Percentiles rank a stretch among this genome's conserved stretches.
Conservation (phyloP, 2,329 filamentous ascomycete species). For the Diplodia seriata region DNA sequence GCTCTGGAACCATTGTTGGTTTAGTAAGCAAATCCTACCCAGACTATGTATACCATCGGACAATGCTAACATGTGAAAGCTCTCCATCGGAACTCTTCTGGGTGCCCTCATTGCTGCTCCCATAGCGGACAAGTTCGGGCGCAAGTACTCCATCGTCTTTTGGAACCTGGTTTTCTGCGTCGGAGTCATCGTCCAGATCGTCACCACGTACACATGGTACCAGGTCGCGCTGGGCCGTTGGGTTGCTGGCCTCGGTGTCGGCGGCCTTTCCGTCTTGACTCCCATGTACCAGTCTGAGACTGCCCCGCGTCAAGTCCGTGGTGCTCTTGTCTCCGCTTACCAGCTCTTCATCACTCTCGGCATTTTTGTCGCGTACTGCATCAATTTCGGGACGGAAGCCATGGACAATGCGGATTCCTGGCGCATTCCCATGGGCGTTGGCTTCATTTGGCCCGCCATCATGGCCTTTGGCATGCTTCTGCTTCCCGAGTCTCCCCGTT, state of each 20-base stretch:
- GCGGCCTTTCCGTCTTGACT: constrained; percentile 65
- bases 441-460: constrained; percentile 63
- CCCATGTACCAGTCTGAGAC: constrained; percentile 72
- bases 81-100: constrained; percentile 71
- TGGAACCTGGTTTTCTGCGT: constrained; percentile 69
- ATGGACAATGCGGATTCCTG: constrained; percentile 59
- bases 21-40: constrained; percentile 37
- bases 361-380: constrained; percentile 61
- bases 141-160: constrained; percentile 66
- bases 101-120: constrained; percentile 67
- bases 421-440: constrained; percentile 68
- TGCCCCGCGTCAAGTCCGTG: constrained; percentile 68
- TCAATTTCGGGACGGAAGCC: constrained; percentile 65
- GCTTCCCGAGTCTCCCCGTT: constrained; percentile 64
- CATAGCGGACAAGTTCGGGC: constrained; percentile 67
- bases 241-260: constrained; percentile 71
- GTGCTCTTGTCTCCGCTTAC: constrained; percentile 64
- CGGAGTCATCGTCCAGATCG: constrained; percentile 71
- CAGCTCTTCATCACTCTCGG: constrained; percentile 74
- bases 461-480: constrained; percentile 62
- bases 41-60: too few species aligned
- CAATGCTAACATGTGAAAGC: constrained; percentile 40
- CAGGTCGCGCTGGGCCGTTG: constrained; percentile 70
- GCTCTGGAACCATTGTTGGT: constrained; percentile 46
- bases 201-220: constrained; percentile 63